Evolutionary conservation across 306 rosid species (phyloP), one percentile per base, ranked within the genome.

Genomic region (Hylodesmum podocarpum): DNA sequence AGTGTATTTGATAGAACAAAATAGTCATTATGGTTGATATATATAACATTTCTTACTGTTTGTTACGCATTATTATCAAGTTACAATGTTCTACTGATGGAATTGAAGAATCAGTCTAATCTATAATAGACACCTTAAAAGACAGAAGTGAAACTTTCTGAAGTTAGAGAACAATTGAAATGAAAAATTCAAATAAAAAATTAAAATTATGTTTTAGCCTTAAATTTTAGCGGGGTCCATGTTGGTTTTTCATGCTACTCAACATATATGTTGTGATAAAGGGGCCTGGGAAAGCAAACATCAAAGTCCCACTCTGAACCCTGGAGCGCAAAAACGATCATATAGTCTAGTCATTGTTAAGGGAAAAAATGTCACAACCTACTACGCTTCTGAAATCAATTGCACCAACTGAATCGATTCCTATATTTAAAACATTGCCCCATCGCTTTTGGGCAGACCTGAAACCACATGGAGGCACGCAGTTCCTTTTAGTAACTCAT

Each of bases 381-480:
- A 64, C 59, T 54, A 75, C 47, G 63, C 37, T 58, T 64, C 70
- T 70, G 82, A 73, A 72, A 58, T 77, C 88, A 80, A 81, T 46
- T 59, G 77, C 84, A 82, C 84, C 84, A 13, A 73, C 89, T 77
- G 51, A 76, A 66, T 83, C 31, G 34, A 73, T 82, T 82, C 78
- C n/a, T n/a, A n/a, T n/a, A 79, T 72, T 76, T 36, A 53, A 28
- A 44, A 33, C 73, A 73, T 84, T 70, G 93, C 76, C 84, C 84
- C 54, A 36, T 76, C 14, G 40, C 81, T 80, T 78, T 80, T 31
- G 80, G 73, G 80, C 68, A 53, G 73, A 69, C 81, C 81, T 81
- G 83, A 81, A 86, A 83, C 73, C 84, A 85, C 89, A 53, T 83
- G 89, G 84, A 28, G 71, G 80, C 66, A 15, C 54, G 6, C 59